Evolutionary conservation across 768 basidiomycete species (phyloP).

Genomic region (Tephrocybe sp.): DNA sequence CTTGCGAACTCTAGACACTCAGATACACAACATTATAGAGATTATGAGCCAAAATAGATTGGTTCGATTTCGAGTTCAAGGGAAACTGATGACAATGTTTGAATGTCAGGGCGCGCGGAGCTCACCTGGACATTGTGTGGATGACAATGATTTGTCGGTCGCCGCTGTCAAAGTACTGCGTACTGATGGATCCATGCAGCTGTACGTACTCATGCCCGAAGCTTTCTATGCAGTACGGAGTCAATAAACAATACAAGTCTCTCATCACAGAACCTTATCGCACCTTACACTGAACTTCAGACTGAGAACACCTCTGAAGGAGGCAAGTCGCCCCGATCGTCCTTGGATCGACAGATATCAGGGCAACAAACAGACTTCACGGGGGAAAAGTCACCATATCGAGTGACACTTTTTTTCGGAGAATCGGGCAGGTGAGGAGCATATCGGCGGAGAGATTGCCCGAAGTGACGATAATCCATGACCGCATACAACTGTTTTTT

Average conservation of each 20-base stretch:
- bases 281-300: background rate
- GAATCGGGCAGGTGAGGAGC: conserved; percentile 9
- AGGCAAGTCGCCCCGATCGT: conserved; percentile 1
- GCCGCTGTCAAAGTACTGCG: background rate
- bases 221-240: background rate
- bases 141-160: background rate
- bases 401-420: conserved; percentile 3
- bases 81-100: background rate
- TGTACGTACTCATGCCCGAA: background rate
- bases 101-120: background rate
- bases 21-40: too few relatives aligned
- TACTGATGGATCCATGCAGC: background rate
- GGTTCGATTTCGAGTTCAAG: too few relatives aligned
- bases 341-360: conserved; percentile 1
- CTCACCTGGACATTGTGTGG: background rate
- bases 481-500: conserved; percentile 2
- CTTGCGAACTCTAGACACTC: too few relatives aligned
- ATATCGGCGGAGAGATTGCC: conserved; percentile 6
- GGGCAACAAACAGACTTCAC: conserved; percentile 9
- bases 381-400: conserved; percentile 12
- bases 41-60: too few relatives aligned
- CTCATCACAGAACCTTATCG: background rate
- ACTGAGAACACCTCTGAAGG: background rate
- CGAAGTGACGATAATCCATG: conserved; percentile 6
- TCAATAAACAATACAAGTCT: background rate